A percentile compares a stretch with the other conserved stretches of the same genome.
Conservation (phyloP, 2,329 filamentous ascomycete genomes). For the Immersiporthe knoxdaviesiana region DNA sequence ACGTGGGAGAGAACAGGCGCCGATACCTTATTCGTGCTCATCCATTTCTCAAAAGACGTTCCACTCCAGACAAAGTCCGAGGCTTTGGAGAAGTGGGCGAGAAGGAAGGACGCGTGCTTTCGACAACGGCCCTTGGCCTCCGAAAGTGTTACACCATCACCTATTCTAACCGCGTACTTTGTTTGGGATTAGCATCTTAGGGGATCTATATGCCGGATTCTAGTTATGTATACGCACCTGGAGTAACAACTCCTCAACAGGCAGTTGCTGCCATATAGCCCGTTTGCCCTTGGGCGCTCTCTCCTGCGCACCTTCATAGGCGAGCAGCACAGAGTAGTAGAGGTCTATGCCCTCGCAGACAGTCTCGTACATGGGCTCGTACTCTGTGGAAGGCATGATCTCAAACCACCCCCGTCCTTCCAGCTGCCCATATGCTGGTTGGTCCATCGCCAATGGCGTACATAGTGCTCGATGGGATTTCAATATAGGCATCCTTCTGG, state of each 20-base stretch:
- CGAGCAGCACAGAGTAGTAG: slow-evolving; percentile 64
- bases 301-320: slow-evolving; percentile 49
- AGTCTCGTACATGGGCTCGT: slow-evolving; percentile 57
- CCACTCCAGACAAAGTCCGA: slow-evolving; percentile 45
- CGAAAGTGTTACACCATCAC: slow-evolving; percentile 55
- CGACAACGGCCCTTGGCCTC: slow-evolving; percentile 53
- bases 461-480: slow-evolving; percentile 52
- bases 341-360: slow-evolving; percentile 67
- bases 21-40: slow-evolving; percentile 37
- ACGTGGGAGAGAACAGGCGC: not conserved
- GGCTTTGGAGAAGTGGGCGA: slow-evolving; percentile 54
- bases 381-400: slow-evolving; percentile 61
- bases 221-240: slow-evolving; percentile 34
- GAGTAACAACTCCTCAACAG: slow-evolving; percentile 42
- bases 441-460: slow-evolving; percentile 61
- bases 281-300: slow-evolving; percentile 38
- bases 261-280: slow-evolving; percentile 36
- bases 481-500: slow-evolving; percentile 47
- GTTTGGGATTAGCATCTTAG: slow-evolving; percentile 21
- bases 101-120: slow-evolving; percentile 55
- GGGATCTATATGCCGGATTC: not conserved
- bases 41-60: slow-evolving; percentile 55
- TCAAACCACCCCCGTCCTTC: slow-evolving; percentile 70
- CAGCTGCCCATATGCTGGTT: slow-evolving; percentile 67
- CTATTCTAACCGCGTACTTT: slow-evolving; percentile 55